These are phyloP conservation scores for Mucor piriformis DNA, from an alignment of 371 early-diverging fungal genomes.

Conservation along the genomic window DNA sequence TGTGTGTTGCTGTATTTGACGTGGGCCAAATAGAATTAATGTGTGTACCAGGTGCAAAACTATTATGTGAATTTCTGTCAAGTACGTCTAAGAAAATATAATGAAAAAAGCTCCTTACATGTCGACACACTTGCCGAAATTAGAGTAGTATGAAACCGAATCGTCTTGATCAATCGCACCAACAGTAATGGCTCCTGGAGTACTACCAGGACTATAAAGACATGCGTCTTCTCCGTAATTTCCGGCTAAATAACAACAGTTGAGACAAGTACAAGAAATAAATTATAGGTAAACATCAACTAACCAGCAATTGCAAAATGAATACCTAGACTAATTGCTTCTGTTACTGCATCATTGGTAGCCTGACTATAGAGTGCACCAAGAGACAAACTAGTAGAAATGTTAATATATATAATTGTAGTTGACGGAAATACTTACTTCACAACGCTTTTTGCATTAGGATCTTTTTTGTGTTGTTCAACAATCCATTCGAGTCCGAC, in stretches of 20 bases:
- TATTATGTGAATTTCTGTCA: too few species aligned
- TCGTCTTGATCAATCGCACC: slow-evolving; percentile 83
- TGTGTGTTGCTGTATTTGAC: slow-evolving; percentile 33
- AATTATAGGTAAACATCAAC: not conserved
- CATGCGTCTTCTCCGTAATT: slow-evolving; percentile 81
- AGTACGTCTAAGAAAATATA: too few species aligned
- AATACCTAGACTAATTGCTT: slow-evolving; percentile 54
- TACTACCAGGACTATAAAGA: slow-evolving; percentile 82
- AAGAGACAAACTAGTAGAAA: slow-evolving; percentile 50
- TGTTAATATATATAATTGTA: slow-evolving; percentile 4
- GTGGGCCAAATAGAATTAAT: slow-evolving; percentile 69
- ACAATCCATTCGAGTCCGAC: slow-evolving; percentile 68
- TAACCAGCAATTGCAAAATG: slow-evolving; percentile 59
- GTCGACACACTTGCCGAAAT: slow-evolving; percentile 81
- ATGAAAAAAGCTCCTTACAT: slow-evolving; percentile 52
- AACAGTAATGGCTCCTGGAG: slow-evolving; percentile 82
- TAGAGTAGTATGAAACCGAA: slow-evolving; percentile 73
- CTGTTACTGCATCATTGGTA: slow-evolving; percentile 58
- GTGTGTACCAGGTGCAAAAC: slow-evolving; percentile 76
- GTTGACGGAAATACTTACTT: too few species aligned
- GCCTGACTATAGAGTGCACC: slow-evolving; percentile 62
- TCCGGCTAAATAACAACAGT: slow-evolving; percentile 55
- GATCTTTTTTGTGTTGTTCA: slow-evolving; percentile 31
- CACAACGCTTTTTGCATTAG: slow-evolving; percentile 35
- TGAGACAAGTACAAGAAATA: slow-evolving; percentile 25